phyloP scores from a whole-genome alignment of 192 early-diverging fungal genomes.

The Ramicandelaber brevisporus region DNA sequence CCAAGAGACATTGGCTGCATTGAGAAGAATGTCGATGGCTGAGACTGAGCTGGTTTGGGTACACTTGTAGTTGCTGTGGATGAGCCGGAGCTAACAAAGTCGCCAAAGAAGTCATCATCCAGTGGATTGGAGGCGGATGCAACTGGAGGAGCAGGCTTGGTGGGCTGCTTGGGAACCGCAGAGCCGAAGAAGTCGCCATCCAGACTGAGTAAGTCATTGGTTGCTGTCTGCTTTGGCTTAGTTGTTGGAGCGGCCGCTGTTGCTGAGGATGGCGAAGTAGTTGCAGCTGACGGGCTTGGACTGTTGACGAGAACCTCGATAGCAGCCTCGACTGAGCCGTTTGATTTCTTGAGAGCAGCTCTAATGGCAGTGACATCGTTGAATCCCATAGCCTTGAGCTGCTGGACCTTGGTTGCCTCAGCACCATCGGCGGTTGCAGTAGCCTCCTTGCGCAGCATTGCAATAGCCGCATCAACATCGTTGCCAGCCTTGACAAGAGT shows the following conservation, averaged over 20 bases:
- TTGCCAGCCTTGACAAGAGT: slow-evolving; percentile 44
- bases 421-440: slow-evolving; percentile 6
- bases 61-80: background rate
- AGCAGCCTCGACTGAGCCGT: slow-evolving; percentile 54
- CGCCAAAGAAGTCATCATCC: slow-evolving; percentile 8
- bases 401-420: slow-evolving; percentile 14
- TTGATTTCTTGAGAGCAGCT: slow-evolving; percentile 36
- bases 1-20: no score
- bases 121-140: slow-evolving; percentile 4
- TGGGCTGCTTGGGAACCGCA: background rate
- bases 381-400: slow-evolving; percentile 50
- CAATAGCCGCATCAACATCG: slow-evolving; percentile 46
- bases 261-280: slow-evolving; percentile 2
- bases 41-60: background rate
- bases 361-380: slow-evolving; percentile 33
- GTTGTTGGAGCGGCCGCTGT: slow-evolving; percentile 2
- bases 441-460: slow-evolving; percentile 32
- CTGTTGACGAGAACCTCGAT: slow-evolving; percentile 18
- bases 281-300: background rate
- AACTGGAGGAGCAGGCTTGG: background rate
- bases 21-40: no score
- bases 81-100: background rate
- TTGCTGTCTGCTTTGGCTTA: background rate
- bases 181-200: slow-evolving; percentile 1
- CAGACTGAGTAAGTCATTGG: slow-evolving; percentile 1